Evolutionary conservation across 106 monocot genomes (phyloP), one percentile per base, ranked within the genome.

Genomic region (Apostasia ramifera): DNA sequence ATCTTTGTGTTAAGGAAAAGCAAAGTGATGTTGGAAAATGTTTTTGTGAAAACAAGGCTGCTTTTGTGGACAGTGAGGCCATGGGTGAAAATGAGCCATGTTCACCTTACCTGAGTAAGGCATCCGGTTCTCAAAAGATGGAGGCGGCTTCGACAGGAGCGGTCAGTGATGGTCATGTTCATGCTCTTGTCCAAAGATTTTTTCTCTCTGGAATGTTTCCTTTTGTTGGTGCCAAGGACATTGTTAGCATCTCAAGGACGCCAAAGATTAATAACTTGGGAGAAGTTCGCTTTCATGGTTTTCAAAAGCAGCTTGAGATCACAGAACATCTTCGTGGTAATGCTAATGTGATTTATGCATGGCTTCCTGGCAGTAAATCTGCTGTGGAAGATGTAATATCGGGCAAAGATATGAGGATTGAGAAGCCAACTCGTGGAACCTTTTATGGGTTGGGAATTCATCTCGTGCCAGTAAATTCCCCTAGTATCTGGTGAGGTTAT

Each of bases 301-400:
- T 93, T 53, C 81, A 78, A 42, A 87, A 88, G 69, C 85, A 93
- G 37, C 79, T 81, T 53, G 78, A 85, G 54, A n/a, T 74, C 13
- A 85, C 70, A 6, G 71, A 73, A 70, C 76, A 41, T 65, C 56
- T 43, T 37, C 78, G 90, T 57, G 90, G 98, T 57, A 77, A 80
- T 78, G 83, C 98, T 37, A 99, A 99, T 81, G 80, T 93, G 9
- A 78, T 83, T 46, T 93, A 90, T 84, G 98, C 87, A 40, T 99
- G 98, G 93, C 69, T 93, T 63, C 58, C 93, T 77, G 83, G 80
- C 67, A 78, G 85, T 15, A 90, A 73, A 63, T 78, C 70, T 69
- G 75, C 70, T 62, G 78, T 83, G 41, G 81, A 87, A 58, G 79
- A 78, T 6, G 57, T 92, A 15, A 89, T 93, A 85, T 43, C 73